Conservation (phyloP, 148 eudicot species). For the Fallopia convolvulus region DNA sequence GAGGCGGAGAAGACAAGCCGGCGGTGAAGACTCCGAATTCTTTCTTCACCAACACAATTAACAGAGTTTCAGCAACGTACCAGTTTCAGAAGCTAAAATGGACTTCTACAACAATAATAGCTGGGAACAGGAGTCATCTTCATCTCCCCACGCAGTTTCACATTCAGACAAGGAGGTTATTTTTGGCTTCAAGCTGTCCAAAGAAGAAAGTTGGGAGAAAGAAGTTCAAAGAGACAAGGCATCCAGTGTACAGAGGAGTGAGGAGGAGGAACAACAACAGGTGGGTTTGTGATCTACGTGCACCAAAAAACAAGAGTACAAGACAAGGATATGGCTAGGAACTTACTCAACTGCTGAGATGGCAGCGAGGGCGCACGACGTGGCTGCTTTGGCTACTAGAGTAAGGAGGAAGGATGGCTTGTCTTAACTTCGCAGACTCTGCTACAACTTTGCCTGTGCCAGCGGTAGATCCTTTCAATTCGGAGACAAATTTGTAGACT, state of each 20-base stretch:
- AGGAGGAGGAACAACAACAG: conserved; percentile 11
- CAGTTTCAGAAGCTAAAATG: not conserved
- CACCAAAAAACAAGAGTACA: conserved; percentile 9
- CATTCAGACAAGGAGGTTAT: conserved; percentile 9
- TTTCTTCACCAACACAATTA: not conserved
- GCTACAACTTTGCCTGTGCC: too few relatives aligned
- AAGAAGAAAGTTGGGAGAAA: conserved; percentile 13
- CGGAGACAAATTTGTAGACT: too few relatives aligned
- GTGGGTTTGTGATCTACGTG: conserved; percentile 23
- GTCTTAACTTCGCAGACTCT: too few relatives aligned
- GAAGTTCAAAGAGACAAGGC: too few relatives aligned
- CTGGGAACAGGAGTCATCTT: not conserved
- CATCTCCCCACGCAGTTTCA: not conserved
- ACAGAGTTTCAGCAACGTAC: not conserved
- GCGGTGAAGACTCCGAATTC: too few relatives aligned
- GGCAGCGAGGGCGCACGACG: too few relatives aligned
- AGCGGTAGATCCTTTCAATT: too few relatives aligned
- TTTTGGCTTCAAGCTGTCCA: conserved; percentile 9
- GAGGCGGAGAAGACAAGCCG: too few relatives aligned
- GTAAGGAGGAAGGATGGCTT: too few relatives aligned
- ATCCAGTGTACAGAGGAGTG: conserved; percentile 22
- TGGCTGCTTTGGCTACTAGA: too few relatives aligned
- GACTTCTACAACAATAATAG: not conserved
- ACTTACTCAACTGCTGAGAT: conserved; percentile 18
- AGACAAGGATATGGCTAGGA: conserved; percentile 18